Percentiles rank a stretch among this genome's conserved stretches.
These are phyloP conservation scores for Imleria badia DNA, from an alignment of 768 basidiomycete species.

Conservation along the genomic window DNA sequence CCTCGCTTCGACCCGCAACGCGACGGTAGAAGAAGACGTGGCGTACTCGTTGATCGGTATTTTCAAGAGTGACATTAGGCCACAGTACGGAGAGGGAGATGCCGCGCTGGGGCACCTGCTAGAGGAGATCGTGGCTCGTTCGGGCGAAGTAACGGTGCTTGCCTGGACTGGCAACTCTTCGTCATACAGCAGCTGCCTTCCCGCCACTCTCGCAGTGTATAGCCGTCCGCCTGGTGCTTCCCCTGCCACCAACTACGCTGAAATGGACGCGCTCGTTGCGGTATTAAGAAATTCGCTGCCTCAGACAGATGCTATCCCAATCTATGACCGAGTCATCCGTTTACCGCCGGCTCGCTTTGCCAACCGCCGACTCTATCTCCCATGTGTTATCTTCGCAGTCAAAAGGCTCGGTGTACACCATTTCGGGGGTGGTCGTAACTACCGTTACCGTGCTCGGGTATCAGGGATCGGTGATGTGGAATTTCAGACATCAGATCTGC, in stretches of 20 bases:
- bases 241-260: not conserved
- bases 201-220: not conserved
- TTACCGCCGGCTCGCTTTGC: not conserved
- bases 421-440: not conserved
- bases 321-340: not conserved
- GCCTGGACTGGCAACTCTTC: slow-evolving; percentile 5
- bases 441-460: not conserved
- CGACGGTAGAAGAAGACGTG: slow-evolving; percentile 4
- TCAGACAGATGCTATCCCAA: not conserved
- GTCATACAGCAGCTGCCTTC: slow-evolving; percentile 9
- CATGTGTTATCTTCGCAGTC: not conserved
- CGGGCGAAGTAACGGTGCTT: slow-evolving; percentile 1
- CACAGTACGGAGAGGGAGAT: slow-evolving; percentile 5
- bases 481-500: not conserved
- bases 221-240: not conserved
- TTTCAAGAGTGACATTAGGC: slow-evolving; percentile 4
- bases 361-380: not conserved
- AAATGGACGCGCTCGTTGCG: not conserved
- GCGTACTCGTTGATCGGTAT: slow-evolving; percentile 3
- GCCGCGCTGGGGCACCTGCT: slow-evolving; percentile 4
- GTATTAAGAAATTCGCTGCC: not conserved
- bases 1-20: slow-evolving; percentile 1
- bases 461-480: not conserved
- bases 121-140: slow-evolving; percentile 6
- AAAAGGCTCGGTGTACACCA: not conserved